Base-by-base conservation (phyloP, 176 grass and related monocot species). In the Coix lacrymajobi region DNA sequence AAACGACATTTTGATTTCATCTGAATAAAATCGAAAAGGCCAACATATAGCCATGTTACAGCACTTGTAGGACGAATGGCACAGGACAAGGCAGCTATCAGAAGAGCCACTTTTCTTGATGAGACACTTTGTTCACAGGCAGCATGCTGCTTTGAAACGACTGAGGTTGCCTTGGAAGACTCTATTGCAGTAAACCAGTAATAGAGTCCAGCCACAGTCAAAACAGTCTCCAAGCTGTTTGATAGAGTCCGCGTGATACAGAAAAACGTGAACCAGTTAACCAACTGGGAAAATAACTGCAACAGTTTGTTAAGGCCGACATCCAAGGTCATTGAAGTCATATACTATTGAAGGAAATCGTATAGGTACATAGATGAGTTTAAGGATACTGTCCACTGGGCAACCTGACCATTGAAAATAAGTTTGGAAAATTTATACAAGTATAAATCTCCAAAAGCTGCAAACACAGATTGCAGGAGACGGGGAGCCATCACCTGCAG, bases 201-300 rank as follows among this genome's bases (percentile, higher is more conserved):
- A 83, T 89, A 98, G 43, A 98, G 79, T 68, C 96, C 92, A 75
- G 85, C 76, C 31, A 91, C 25, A 36, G 96, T 98, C 71, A 98
- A 84, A 45, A 95, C 85, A 10, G 96, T 95, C 79, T 98, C 93
- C 87, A 98, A 83, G 85, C 93, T 93, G 64, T 95, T 98, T 74
- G 91, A 98, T 37, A 98, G 83, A 77, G 96, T 95, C 34, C 96
- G 82, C 0, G 89, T 90, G 65, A 98, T 95, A 28, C 91, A 98
- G 80, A 95, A 98, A 69, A 98, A 93, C 85, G 83, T 93, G 78
- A 98, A 98, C 96, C 96, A 98, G 85, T 95, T 98, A 58, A 88
- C 80, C 79, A 93, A 66, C 71, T 95, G 96, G 8, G 84, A 95
- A 79, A 95, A 93, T 41, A 98, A 62, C 96, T 98, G 69, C 20